Evolutionary conservation across 768 basidiomycete species (phyloP), one percentile per base, ranked within the genome.

Genomic region (Termitomyces sp.): DNA sequence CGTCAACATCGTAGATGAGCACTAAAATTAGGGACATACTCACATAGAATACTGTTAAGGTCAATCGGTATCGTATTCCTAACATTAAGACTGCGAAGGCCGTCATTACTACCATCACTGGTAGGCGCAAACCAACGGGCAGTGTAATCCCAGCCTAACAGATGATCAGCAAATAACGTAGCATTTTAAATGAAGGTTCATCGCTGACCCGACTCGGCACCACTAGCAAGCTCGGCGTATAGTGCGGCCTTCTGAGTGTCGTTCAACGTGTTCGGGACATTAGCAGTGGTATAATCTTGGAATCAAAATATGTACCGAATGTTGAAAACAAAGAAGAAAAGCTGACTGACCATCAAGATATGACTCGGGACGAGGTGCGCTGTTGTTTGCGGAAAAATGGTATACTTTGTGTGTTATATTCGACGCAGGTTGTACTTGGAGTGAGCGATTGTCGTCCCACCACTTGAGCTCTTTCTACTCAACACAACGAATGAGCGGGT

Each of bases 351-450:
- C 87, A 27, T 76, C 75, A 20, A 85, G 69, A 66, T 89, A 90
- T 0, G 88, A 92, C 75, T 98, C 95, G 0, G 95, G 95, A 12
- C 95, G 80, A 41, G 95, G 95, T 2, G 93, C 94, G 16, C 75
- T 87, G 69, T 94, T 96, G 64, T 79, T 85, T 0, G 93, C 95
- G 9, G 81, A 75, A 66, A 93, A 97, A 49, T 74, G 88, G 39
- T 84, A 81, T 71, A 97, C 78, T 13, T 78, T 72, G 71, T 89
- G 81, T 0, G 81, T 89, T 46, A 77, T 70, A 57, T 85, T 84
- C 30, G 87, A 87, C 71, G 81, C 89, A 0, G 92, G 89, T 58
- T 70, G 83, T 51, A 95, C 81, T 62, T 76, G 76, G 1, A 87
- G 45, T 1, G 87, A 86, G 48, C 93, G 87, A 65, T 96, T 88